phyloP scores from a whole-genome alignment of 441 rosid species.

The Pelargonium australe region DNA sequence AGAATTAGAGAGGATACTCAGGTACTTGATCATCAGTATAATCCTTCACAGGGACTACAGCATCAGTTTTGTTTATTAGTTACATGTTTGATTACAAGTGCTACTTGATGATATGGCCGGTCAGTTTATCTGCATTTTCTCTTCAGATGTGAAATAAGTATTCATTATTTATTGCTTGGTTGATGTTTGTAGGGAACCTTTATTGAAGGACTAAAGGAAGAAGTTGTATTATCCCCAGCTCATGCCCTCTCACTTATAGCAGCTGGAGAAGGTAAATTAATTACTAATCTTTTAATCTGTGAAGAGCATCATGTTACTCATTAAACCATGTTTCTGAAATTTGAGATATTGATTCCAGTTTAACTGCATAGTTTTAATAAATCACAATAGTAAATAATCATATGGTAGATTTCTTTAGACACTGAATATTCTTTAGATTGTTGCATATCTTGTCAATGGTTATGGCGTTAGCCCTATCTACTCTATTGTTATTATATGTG shows the following conservation, averaged over 20 bases:
- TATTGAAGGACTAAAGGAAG: conserved; percentile 97
- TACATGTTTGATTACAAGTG: neutral
- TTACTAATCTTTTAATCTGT: neutral
- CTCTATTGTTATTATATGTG: neutral
- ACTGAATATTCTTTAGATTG: conserved; percentile 9
- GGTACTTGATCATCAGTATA: conserved; percentile 38
- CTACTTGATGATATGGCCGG: neutral
- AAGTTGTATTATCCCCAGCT: conserved; percentile 98
- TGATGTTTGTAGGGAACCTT: conserved; percentile 75
- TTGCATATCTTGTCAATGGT: conserved; percentile 11
- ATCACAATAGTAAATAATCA: neutral
- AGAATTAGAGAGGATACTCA: conserved; percentile 97
- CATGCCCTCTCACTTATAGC: conserved; percentile 98
- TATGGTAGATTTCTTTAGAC: conserved; percentile 16
- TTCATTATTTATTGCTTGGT: conserved; percentile 15
- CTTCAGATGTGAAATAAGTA: neutral
- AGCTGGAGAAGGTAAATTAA: conserved; percentile 88
- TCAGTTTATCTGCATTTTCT: neutral
- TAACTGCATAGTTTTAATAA: neutral
- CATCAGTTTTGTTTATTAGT: neutral
- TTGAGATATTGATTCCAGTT: neutral
- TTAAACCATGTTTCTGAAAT: neutral
- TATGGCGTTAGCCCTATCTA: conserved; percentile 9
- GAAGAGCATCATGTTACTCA: neutral
- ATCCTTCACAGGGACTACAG: neutral